phyloP scores from a whole-genome alignment of 75 land plant species.

The Selaginella moellendorffii region DNA sequence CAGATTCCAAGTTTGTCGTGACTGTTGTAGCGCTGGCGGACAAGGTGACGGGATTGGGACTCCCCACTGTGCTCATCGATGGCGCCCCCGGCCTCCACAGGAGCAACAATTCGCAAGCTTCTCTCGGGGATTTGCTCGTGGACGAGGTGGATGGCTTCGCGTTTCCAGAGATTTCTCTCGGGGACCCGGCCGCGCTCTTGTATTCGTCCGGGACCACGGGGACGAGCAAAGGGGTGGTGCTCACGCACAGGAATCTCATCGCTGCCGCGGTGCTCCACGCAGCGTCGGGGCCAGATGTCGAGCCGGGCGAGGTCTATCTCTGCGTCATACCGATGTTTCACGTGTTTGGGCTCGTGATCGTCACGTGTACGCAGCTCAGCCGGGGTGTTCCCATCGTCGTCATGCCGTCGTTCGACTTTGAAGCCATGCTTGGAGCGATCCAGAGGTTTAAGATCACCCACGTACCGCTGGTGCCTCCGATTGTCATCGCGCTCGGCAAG shows the following conservation, averaged over 20 bases:
- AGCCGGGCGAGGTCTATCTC: constrained; percentile 4
- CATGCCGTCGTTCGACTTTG: constrained; percentile 45
- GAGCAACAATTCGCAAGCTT: constrained; percentile 11
- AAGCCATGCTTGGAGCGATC: constrained; percentile 29
- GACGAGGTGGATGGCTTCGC: no score
- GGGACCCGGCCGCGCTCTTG: constrained; percentile 28
- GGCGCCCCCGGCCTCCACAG: neutral
- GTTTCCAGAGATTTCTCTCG: no score
- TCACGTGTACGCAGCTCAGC: constrained; percentile 10
- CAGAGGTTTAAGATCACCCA: constrained; percentile 44
- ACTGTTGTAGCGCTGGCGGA: neutral
- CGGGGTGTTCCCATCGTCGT: constrained; percentile 35
- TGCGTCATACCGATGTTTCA: constrained; percentile 66
- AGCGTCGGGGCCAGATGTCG: neutral
- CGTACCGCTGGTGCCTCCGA: constrained; percentile 56
- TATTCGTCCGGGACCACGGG: constrained; percentile 45
- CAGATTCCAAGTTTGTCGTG: neutral
- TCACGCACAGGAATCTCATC: constrained; percentile 38
- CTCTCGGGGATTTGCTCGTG: constrained; percentile 9
- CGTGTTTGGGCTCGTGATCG: constrained; percentile 40
- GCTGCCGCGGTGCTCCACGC: neutral
- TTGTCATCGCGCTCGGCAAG: constrained; percentile 48
- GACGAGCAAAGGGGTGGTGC: constrained; percentile 27
- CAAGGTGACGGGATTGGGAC: constrained; percentile 26
- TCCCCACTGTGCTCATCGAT: constrained; percentile 19